Evolutionary conservation across 495 filamentous ascomycete genomes (phyloP).

Genomic region (Mycothermus thermophilus): DNA sequence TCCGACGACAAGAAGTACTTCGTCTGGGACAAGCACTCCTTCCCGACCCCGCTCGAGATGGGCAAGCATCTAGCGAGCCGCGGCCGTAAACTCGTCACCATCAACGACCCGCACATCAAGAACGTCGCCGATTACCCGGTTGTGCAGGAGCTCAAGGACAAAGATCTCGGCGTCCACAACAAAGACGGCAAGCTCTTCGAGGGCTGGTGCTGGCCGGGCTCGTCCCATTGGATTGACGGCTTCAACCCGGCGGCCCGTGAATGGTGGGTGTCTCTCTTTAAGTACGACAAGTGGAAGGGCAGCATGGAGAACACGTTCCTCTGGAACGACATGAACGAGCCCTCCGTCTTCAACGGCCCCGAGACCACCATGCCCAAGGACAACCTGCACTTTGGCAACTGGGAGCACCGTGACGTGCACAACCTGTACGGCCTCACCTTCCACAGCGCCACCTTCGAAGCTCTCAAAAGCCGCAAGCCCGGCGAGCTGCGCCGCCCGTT

Average conservation of each 20-base stretch:
- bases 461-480: conserved; percentile 63
- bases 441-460: conserved; percentile 82
- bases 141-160: conserved; percentile 65
- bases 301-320: conserved; percentile 73
- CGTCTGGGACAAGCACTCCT: conserved; percentile 81
- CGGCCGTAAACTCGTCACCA: conserved; percentile 79
- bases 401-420: conserved; percentile 95
- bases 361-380: conserved; percentile 98
- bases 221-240: conserved; percentile 87
- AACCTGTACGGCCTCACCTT: conserved; percentile 90
- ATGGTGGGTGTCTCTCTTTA: conserved; percentile 85
- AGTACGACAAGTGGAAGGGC: conserved; percentile 73
- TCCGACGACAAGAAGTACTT: conserved; percentile 95
- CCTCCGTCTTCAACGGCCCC: conserved; percentile 94
- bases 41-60: conserved; percentile 77
- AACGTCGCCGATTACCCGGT: conserved; percentile 67
- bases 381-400: conserved; percentile 78
- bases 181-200: conserved; percentile 85
- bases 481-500: conserved; percentile 70
- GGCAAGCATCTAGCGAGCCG: conserved; percentile 67
- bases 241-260: conserved; percentile 76
- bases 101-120: conserved; percentile 97
- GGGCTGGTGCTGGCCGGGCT: conserved; percentile 97
- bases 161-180: conserved; percentile 69
- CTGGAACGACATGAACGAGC: conserved; percentile 99